Conservation (phyloP, 768 basidiomycete species). For the Kwoniella mangroviensis region DNA sequence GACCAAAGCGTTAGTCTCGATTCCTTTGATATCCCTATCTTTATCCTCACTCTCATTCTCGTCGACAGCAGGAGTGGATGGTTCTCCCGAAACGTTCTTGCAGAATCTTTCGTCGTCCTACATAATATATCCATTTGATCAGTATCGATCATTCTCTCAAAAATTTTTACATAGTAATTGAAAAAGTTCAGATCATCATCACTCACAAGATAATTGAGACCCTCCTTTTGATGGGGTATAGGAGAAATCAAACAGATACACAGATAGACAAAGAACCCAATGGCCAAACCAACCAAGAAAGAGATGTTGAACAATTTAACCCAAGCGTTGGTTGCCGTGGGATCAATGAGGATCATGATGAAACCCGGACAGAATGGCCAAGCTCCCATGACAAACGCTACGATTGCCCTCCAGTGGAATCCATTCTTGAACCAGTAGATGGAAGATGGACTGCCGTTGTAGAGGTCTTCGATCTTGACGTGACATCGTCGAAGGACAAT, state of each 20-base stretch:
- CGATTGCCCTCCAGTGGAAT: slow-evolving; percentile 30
- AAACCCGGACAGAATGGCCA: slow-evolving; percentile 42
- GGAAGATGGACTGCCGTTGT: slow-evolving; percentile 24
- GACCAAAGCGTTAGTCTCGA: background rate
- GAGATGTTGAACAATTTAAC: slow-evolving; percentile 28
- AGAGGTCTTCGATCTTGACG: slow-evolving; percentile 34
- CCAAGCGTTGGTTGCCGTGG: slow-evolving; percentile 15
- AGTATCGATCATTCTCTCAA: background rate
- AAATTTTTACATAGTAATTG: no score
- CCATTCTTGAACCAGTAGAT: slow-evolving; percentile 39
- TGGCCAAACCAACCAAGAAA: slow-evolving; percentile 23
- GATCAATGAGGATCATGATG: slow-evolving; percentile 25
- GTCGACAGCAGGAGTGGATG: background rate
- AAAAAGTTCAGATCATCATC: background rate
- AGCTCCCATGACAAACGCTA: slow-evolving; percentile 32
- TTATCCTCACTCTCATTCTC: background rate
- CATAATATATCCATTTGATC: background rate
- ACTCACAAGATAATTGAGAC: slow-evolving; percentile 25
- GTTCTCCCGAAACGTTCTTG: slow-evolving; percentile 13
- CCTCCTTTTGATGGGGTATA: slow-evolving; percentile 18
- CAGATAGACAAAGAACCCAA: slow-evolving; percentile 20
- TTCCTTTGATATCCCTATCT: slow-evolving; percentile 2
- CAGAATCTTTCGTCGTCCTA: slow-evolving; percentile 22
- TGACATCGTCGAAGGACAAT: slow-evolving; percentile 32
- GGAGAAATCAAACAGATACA: slow-evolving; percentile 24